Conservation (phyloP, 2,329 filamentous ascomycete genomes). For the Botrytis hyacinthi region DNA sequence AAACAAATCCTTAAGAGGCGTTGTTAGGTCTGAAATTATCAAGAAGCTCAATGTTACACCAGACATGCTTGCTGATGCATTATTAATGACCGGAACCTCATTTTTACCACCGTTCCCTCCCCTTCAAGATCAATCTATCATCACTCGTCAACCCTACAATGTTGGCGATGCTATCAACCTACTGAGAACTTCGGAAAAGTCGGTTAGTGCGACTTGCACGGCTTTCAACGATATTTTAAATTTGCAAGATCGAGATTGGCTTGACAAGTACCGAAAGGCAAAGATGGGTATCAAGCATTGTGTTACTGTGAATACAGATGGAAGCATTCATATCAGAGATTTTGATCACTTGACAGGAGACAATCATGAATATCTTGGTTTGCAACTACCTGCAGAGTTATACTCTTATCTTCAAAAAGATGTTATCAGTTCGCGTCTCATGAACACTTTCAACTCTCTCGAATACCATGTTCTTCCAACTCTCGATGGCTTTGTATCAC, state of each 20-base stretch:
- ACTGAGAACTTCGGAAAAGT: constrained; percentile 66
- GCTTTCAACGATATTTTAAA: constrained; percentile 78
- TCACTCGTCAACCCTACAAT: constrained; percentile 52
- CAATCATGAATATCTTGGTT: constrained; percentile 85
- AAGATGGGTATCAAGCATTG: constrained; percentile 85
- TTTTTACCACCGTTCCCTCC: constrained; percentile 79
- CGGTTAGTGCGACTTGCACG: constrained; percentile 70
- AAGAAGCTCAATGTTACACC: constrained; percentile 64
- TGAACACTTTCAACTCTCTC: constrained; percentile 78
- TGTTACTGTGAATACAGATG: constrained; percentile 62
- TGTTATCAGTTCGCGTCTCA: constrained; percentile 72
- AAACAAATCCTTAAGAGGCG: constrained; percentile 57
- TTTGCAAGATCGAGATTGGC: constrained; percentile 69
- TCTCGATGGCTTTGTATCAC: constrained; percentile 75
- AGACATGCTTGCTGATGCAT: constrained; percentile 77
- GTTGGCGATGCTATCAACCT: constrained; percentile 77
- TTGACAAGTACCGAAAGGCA: constrained; percentile 83
- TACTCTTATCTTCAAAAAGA: constrained; percentile 87
- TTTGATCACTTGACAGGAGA: constrained; percentile 73
- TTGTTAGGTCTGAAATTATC: constrained; percentile 68
- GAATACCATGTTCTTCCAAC: constrained; percentile 80
- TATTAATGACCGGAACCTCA: constrained; percentile 77
- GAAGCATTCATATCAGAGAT: constrained; percentile 73
- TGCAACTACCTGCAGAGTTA: constrained; percentile 83
- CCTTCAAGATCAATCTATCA: constrained; percentile 58